Evolutionary conservation across 495 filamentous ascomycete species (phyloP).

Genomic region (Neurospora discreta): DNA sequence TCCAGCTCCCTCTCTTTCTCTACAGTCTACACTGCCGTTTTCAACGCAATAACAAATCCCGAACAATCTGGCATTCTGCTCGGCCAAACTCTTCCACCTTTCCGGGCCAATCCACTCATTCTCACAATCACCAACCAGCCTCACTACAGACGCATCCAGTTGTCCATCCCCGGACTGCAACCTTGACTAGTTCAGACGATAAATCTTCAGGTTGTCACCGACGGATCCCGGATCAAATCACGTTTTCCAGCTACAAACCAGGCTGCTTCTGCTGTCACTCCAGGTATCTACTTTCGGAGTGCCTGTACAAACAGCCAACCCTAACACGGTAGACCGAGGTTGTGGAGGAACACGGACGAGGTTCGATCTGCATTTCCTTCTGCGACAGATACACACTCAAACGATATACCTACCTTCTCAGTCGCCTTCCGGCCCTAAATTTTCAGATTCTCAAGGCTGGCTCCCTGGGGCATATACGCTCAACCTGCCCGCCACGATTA

Average conservation of each 20-base stretch:
- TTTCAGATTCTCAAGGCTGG: not conserved
- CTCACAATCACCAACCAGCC: not conserved
- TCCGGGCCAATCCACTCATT: not conserved
- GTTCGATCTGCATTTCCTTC: not conserved
- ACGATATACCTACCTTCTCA: not conserved
- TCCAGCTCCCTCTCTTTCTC: conserved; percentile 3
- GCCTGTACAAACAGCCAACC: not conserved
- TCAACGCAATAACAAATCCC: not conserved
- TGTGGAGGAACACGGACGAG: not conserved
- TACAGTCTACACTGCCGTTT: not conserved
- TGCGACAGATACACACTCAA: not conserved
- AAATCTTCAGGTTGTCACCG: not conserved
- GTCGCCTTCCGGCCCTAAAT: not conserved
- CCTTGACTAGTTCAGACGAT: not conserved
- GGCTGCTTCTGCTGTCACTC: not conserved
- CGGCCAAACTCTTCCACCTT: not conserved
- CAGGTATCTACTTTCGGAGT: not conserved
- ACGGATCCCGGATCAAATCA: not conserved
- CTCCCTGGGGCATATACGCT: not conserved
- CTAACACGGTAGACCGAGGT: not conserved
- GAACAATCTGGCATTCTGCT: not conserved
- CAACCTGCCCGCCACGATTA: not conserved
- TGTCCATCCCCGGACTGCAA: not conserved
- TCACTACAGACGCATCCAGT: not conserved
- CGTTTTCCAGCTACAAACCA: not conserved